Evolutionary conservation across 2,329 filamentous ascomycete genomes (phyloP), one percentile per base, ranked within the genome.

Genomic region (Arthrobotrys sphaeroides): DNA sequence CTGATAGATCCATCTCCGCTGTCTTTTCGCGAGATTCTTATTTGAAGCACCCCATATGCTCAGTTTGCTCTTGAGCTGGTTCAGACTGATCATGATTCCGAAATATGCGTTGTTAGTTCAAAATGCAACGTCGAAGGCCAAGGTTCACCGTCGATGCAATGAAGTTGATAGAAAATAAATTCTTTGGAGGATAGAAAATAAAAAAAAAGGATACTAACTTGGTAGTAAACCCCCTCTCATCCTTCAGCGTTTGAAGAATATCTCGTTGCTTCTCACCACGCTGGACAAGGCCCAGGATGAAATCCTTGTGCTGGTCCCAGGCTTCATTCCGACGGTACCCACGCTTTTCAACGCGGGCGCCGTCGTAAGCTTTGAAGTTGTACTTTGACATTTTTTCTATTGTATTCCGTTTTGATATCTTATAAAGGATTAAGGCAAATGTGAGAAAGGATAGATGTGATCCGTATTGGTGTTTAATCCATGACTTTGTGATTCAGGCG

Each of bases 251-350:
- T 28, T 38, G 38, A 10, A 74, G 26, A 10, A 74, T 74, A 20
- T 31, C 18, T n/a, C 45, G 26, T 7, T 74, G 69, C 12, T 57
- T 74, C 9, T 49, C 45, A 13, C 66, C 66, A 1, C 60, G 31
- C 9, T 62, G 38, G 1, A 51, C n/a, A 9, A 74, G 69, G 13
- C 28, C 36, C 3, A 74, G 16, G n/a, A 74, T 62, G 24, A 67
- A 67, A 12, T 74, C 61, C 47, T 68, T 74, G 18, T 74, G 69
- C n/a, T 74, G 61, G 28, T 67, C 61, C 69, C 69, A 74, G 0
- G 26, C 36, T n/a, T 74, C 69, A 7, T 36, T 67, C 40, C n/a
- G 53, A 40, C 69, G 69, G 18, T 74, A 74, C 6, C 43, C 55
- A 16, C 69, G 69, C 42, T 67, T 74, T 28, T 49, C 53, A 20